Percentiles rank a stretch among this genome's conserved stretches.
These are phyloP conservation scores for Acacia pycnantha DNA, from an alignment of 331 rosid genomes.

Conservation along the genomic window DNA sequence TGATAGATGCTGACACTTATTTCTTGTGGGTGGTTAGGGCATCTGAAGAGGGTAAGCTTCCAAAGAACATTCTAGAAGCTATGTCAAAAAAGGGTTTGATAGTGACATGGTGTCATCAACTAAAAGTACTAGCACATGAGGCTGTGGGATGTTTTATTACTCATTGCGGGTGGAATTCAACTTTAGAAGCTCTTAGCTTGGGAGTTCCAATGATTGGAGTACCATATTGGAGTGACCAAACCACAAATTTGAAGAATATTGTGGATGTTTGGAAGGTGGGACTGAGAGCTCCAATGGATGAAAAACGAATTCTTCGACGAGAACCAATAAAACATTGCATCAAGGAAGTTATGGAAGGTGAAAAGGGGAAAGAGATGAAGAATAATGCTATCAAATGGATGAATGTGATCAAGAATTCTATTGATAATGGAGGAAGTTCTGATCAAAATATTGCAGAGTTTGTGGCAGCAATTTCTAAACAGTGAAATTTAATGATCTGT, in stretches of 20 bases:
- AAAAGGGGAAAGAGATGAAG: background rate
- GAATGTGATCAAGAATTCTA: background rate
- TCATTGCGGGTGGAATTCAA: constrained; percentile 4
- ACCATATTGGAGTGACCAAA: background rate
- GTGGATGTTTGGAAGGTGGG: constrained; percentile 6
- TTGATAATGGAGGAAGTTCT: background rate
- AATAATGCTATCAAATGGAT: background rate
- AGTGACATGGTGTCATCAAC: constrained; percentile 4
- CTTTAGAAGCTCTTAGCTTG: background rate
- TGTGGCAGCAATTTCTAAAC: background rate
- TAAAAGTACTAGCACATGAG: background rate
- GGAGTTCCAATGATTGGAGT: constrained; percentile 3
- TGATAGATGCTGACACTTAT: background rate
- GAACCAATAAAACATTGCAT: background rate
- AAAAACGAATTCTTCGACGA: background rate
- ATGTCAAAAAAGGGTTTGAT: background rate
- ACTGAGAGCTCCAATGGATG: background rate
- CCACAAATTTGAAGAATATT: background rate
- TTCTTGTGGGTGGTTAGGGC: constrained; percentile 1
- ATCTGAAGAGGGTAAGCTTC: background rate
- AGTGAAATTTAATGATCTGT: background rate
- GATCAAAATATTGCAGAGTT: background rate
- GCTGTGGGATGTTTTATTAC: constrained; percentile 10
- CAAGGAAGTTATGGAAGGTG: background rate
- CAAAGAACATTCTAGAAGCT: background rate